Evolutionary conservation across 1,284 basidiomycete species (phyloP).

Genomic region (Cerioporus squamosus): DNA sequence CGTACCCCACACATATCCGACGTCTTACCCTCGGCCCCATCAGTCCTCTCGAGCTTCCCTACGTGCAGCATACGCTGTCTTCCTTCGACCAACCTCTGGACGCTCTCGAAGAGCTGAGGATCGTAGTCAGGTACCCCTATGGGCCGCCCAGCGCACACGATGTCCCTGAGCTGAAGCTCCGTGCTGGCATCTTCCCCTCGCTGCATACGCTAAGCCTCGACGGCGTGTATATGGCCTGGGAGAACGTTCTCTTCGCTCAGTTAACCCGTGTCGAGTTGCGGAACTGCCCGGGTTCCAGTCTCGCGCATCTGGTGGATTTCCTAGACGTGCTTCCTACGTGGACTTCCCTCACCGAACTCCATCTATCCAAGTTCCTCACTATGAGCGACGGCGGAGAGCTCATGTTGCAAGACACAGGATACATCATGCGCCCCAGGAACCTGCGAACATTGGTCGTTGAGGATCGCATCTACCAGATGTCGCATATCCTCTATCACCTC

Average conservation of each 20-base stretch:
- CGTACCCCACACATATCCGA: neutral
- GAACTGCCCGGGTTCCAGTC: neutral
- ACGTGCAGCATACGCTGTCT: neutral
- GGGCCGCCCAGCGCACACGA: neutral
- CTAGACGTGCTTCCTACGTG: neutral
- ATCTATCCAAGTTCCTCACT: neutral
- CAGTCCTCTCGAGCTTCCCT: neutral
- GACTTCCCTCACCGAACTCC: neutral
- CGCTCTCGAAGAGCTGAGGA: neutral
- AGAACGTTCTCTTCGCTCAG: neutral
- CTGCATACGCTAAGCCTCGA: neutral
- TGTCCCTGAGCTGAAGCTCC: neutral
- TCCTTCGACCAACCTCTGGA: neutral
- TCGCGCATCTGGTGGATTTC: neutral
- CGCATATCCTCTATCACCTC: neutral
- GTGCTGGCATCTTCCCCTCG: neutral
- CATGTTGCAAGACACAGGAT: neutral
- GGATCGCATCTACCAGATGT: neutral
- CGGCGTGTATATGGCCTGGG: neutral
- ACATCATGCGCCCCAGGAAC: neutral
- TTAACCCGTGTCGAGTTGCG: neutral
- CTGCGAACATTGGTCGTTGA: neutral
- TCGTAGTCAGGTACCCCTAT: neutral
- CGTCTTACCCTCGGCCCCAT: neutral
- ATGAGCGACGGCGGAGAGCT: neutral